Base-by-base conservation (phyloP, 352 stramenopile genomes). In the Pythium phragmitis region DNA sequence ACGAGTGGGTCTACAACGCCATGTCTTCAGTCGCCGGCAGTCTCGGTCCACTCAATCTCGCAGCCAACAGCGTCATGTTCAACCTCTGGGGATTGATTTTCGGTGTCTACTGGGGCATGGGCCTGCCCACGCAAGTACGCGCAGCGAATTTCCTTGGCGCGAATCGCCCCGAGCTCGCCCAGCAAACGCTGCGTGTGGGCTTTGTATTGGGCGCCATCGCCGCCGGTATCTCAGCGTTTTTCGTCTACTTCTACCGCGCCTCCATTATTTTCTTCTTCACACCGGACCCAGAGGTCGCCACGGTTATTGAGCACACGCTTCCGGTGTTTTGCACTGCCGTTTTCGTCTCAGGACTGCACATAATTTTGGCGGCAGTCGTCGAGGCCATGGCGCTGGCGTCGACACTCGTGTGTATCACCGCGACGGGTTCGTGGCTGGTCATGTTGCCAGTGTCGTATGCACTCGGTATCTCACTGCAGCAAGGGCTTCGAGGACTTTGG, bases 1-100 rank as follows among this genome's bases (percentile, higher is more conserved):
- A 91, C 57, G 82, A 92, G 57, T 91, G 82, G 83, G 79, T 92
- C 50, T 92, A 92, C 65, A 91, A 89, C 55, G 79, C 79, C 7
- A 77, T 91, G 28, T 87, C 80, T 26, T 85, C 78, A n/a, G 63
- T 94, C 19, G 86, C 86, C 16, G 83, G 76, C 17, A 81, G 62
- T 30, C 73, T 92, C 23, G 83, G 83, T 0, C 70, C 86, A 3
- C 68, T 76, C 50, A 79, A 89, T 37, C 57, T 94, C 9, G 85
- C 86, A 1, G 86, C 83, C 19, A 92, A 92, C 75, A 89, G 79
- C 60, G 86, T 94, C 42, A 71, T 94, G 42, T 92, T 88, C 65
- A 91, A 87, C 60, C 70, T 94, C 36, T 94, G 86, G 83, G 82
- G 82, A 0, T 77, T 94, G 45, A 80, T 94, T 62, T 94, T 89